phyloP scores from a whole-genome alignment of 2,329 filamentous ascomycete species.

The Xylariomycetidae sp. region DNA sequence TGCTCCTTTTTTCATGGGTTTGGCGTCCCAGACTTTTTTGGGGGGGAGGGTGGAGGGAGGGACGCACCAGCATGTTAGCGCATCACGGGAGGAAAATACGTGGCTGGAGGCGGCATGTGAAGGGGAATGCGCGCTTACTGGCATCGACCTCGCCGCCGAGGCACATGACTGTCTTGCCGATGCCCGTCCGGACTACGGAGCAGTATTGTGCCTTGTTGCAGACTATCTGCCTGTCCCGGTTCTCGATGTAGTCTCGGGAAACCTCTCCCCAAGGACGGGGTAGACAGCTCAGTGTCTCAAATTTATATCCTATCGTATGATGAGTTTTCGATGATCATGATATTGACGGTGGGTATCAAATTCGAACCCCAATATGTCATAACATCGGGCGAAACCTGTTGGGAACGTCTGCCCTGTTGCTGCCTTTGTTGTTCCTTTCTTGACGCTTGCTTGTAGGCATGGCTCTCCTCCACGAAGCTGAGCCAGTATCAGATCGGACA shows the following conservation, averaged over 20 bases:
- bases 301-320: slow-evolving; percentile 76
- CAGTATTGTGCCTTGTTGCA: slow-evolving; percentile 95
- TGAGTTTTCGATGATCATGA: too few relatives aligned
- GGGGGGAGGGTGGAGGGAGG: neutral
- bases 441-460: slow-evolving; percentile 63
- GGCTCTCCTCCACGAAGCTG: slow-evolving; percentile 91
- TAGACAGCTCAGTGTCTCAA: slow-evolving; percentile 79
- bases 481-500: slow-evolving; percentile 7
- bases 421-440: slow-evolving; percentile 53
- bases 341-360: neutral
- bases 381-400: slow-evolving; percentile 62
- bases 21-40: slow-evolving; percentile 75
- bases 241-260: slow-evolving; percentile 72
- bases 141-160: slow-evolving; percentile 93
- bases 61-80: slow-evolving; percentile 9
- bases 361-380: slow-evolving; percentile 86
- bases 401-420: slow-evolving; percentile 39
- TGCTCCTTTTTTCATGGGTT: slow-evolving; percentile 59
- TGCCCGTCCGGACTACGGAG: slow-evolving; percentile 83
- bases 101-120: too few relatives aligned
- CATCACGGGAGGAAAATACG: too few relatives aligned
- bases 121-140: too few relatives aligned
- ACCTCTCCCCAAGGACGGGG: slow-evolving; percentile 70
- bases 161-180: slow-evolving; percentile 70
- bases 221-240: slow-evolving; percentile 64